These are phyloP conservation scores for Clausena lansium DNA, from an alignment of 345 rosid genomes.

Conservation along the genomic window DNA sequence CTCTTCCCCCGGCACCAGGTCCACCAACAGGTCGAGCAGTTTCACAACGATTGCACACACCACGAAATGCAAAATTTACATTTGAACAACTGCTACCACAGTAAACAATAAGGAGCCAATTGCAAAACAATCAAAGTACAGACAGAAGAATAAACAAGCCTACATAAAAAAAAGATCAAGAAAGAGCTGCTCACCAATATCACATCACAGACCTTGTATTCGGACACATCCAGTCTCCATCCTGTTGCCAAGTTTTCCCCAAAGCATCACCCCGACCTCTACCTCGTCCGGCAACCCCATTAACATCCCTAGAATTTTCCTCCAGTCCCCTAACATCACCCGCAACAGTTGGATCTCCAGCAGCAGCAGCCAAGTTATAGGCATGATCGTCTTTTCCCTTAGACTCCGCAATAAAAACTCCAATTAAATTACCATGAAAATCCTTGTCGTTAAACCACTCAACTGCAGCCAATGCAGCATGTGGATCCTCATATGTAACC, in stretches of 20 bases:
- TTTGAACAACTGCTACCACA: constrained; percentile 83
- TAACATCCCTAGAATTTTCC: constrained; percentile 40
- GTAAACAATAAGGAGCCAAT: constrained; percentile 24
- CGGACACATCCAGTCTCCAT: constrained; percentile 98
- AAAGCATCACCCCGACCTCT: constrained; percentile 76
- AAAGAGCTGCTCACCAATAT: constrained; percentile 97
- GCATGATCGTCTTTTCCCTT: constrained; percentile 52
- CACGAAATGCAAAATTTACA: constrained; percentile 97
- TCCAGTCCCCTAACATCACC: constrained; percentile 49
- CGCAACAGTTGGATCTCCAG: constrained; percentile 28
- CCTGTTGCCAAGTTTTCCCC: constrained; percentile 91
- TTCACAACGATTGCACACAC: constrained; percentile 96
- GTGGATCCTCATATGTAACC: constrained; percentile 94
- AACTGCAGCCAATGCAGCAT: constrained; percentile 95
- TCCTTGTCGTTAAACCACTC: constrained; percentile 98
- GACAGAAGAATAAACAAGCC: neutral
- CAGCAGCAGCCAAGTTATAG: constrained; percentile 21
- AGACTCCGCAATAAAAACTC: constrained; percentile 78
- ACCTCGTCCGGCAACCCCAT: constrained; percentile 63
- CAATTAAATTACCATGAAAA: constrained; percentile 80
- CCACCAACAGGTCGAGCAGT: constrained; percentile 92
- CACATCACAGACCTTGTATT: constrained; percentile 99
- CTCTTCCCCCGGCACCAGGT: constrained; percentile 67
- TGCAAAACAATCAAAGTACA: constrained; percentile 11
- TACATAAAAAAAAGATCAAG: constrained; percentile 54